phyloP scores from a whole-genome alignment of 2,329 filamentous ascomycete genomes.

The Phaeoacremonium minimum region DNA sequence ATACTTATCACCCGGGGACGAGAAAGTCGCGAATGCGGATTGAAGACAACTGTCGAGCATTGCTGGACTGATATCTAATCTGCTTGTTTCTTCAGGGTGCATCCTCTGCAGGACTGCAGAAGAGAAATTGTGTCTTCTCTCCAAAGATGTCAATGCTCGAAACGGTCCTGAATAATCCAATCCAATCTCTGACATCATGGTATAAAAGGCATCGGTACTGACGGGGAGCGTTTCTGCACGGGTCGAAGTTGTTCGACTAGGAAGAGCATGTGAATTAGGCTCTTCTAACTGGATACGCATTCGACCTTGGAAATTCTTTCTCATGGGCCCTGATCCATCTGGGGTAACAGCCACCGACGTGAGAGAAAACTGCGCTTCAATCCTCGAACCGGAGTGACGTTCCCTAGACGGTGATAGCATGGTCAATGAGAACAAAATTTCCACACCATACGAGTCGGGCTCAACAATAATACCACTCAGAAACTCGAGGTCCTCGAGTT shows the following conservation, averaged over 20 bases:
- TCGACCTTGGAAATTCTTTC: constrained; percentile 26
- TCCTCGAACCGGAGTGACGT: constrained; percentile 3
- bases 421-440: constrained; percentile 29
- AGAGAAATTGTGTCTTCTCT: constrained; percentile 28
- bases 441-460: constrained; percentile 24
- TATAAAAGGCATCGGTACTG: constrained; percentile 28
- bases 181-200: constrained; percentile 32
- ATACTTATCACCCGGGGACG: constrained; percentile 32
- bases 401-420: constrained; percentile 11
- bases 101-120: constrained; percentile 21
- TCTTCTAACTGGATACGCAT: constrained; percentile 25
- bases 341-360: constrained; percentile 23
- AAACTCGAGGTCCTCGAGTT: constrained; percentile 25
- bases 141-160: constrained; percentile 23
- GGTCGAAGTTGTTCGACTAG: constrained; percentile 9
- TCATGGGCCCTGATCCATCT: constrained; percentile 25
- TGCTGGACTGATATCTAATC: constrained; percentile 30
- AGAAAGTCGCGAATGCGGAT: constrained; percentile 33
- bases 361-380: constrained; percentile 27
- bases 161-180: constrained; percentile 35
- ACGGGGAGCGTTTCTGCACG: constrained; percentile 26
- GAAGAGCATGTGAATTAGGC: constrained; percentile 18
- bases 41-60: constrained; percentile 37
- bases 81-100: constrained; percentile 30
- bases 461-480: constrained; percentile 25